These are phyloP conservation scores for Leccinum broughii DNA, from an alignment of 768 basidiomycete species.

Conservation along the genomic window DNA sequence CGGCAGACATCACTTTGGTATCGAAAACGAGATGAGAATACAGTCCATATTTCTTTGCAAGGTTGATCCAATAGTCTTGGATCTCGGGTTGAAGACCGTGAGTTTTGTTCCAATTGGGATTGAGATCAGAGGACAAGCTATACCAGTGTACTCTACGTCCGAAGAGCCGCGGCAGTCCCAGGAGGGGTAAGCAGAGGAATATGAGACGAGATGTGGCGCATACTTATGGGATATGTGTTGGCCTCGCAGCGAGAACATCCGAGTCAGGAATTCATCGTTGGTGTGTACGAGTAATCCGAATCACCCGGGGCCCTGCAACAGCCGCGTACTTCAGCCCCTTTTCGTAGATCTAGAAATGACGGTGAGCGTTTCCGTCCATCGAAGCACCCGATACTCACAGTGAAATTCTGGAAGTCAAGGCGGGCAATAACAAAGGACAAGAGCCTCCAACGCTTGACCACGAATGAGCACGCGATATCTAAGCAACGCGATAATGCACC, in stretches of 20 bases:
- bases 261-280: background rate
- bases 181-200: background rate
- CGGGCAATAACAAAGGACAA: constrained; percentile 43
- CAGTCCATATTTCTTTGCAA: constrained; percentile 45
- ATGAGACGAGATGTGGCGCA: background rate
- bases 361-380: background rate
- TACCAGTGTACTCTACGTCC: constrained; percentile 46
- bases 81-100: constrained; percentile 45
- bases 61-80: constrained; percentile 43
- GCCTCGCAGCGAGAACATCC: constrained; percentile 22
- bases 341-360: constrained; percentile 41
- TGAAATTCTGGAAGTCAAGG: constrained; percentile 41
- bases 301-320: constrained; percentile 45
- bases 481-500: constrained; percentile 14
- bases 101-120: constrained; percentile 44
- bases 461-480: background rate
- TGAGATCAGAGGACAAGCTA: constrained; percentile 47
- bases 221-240: constrained; percentile 28
- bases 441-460: constrained; percentile 39
- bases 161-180: constrained; percentile 43
- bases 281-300: constrained; percentile 17
- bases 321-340: constrained; percentile 47
- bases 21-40: constrained; percentile 43
- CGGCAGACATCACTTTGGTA: constrained; percentile 42
- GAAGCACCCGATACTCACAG: constrained; percentile 30